Conservation (phyloP, 2,329 filamentous ascomycete genomes). For the Setomelanomma holmii region DNA sequence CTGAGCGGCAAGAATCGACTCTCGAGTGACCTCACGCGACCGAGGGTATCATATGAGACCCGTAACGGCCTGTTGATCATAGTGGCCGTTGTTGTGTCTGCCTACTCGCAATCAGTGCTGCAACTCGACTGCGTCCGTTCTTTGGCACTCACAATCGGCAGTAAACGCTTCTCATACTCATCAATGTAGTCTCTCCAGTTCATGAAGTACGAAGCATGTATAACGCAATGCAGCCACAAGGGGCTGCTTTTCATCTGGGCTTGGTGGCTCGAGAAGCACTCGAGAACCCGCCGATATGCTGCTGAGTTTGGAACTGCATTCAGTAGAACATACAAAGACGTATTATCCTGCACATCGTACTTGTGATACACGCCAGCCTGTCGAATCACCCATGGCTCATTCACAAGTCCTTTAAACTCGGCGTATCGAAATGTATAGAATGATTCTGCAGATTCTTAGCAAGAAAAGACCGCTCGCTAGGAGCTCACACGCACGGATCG, state of each 20-base stretch:
- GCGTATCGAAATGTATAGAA: constrained; percentile 41
- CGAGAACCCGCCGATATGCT: constrained; percentile 12
- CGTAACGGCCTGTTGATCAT: constrained; percentile 23
- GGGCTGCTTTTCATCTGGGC: constrained; percentile 11
- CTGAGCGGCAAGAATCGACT: constrained; percentile 24
- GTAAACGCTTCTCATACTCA: constrained; percentile 26
- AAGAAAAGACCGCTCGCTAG: not conserved
- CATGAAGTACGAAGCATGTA: constrained; percentile 37
- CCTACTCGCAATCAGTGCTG: not conserved
- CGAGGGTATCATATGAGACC: constrained; percentile 25
- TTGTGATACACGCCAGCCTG: constrained; percentile 45
- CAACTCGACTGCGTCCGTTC: constrained; percentile 6
- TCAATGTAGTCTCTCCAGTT: constrained; percentile 42
- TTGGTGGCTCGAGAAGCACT: not conserved
- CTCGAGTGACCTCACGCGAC: constrained; percentile 20
- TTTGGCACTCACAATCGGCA: constrained; percentile 16
- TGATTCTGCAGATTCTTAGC: constrained; percentile 22
- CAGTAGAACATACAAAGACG: constrained; percentile 35
- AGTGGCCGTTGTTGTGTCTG: constrained; percentile 10
- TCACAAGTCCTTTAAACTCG: constrained; percentile 23
- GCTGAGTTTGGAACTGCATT: constrained; percentile 27
- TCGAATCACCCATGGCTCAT: constrained; percentile 37
- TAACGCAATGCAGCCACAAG: constrained; percentile 33
- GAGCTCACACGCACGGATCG: not conserved
- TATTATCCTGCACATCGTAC: constrained; percentile 23